A percentile compares a stretch with the other conserved stretches of the same genome.
phyloP scores from a whole-genome alignment of 2,329 filamentous ascomycete genomes.

The Stachybotrys elegans region DNA sequence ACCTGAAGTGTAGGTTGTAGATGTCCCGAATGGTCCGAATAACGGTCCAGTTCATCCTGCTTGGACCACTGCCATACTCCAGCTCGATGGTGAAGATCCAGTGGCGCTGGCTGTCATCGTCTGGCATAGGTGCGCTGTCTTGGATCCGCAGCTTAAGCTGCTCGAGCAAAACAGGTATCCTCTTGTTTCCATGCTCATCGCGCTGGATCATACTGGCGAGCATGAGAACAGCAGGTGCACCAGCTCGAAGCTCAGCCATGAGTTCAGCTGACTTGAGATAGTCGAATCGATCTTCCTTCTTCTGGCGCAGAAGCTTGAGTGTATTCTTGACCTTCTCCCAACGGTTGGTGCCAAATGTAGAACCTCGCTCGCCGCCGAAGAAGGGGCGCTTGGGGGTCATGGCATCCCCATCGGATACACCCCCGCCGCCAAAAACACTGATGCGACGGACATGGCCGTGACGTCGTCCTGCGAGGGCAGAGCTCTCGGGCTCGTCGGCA shows the following conservation, averaged over 20 bases:
- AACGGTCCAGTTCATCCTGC: constrained; percentile 94
- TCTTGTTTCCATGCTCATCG: constrained; percentile 91
- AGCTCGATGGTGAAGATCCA: constrained; percentile 86
- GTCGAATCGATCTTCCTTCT: constrained; percentile 84
- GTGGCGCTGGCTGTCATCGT: constrained; percentile 62
- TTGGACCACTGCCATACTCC: constrained; percentile 93
- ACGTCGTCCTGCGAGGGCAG: constrained; percentile 43
- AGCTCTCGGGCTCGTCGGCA: constrained; percentile 45
- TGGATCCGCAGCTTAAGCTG: constrained; percentile 86
- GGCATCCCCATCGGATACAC: constrained; percentile 58
- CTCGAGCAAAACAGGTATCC: constrained; percentile 90
- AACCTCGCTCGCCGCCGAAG: constrained; percentile 61
- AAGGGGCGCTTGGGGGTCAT: constrained; percentile 52
- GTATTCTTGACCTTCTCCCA: constrained; percentile 94
- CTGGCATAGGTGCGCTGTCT: constrained; percentile 68
- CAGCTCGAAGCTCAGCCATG: constrained; percentile 90
- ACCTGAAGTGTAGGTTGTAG: constrained; percentile 86
- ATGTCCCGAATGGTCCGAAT: constrained; percentile 85
- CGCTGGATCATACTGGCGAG: constrained; percentile 96
- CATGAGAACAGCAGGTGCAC: constrained; percentile 88
- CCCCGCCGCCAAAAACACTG: constrained; percentile 61
- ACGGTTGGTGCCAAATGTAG: constrained; percentile 72
- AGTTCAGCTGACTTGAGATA: constrained; percentile 93
- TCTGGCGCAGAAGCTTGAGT: constrained; percentile 71
- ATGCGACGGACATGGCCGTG: constrained; percentile 61